Evolutionary conservation across 225 moss, liverwort and hornwort genomes (phyloP), one percentile per base, ranked within the genome.

Genomic region (Rhytidiadelphus loreus): DNA sequence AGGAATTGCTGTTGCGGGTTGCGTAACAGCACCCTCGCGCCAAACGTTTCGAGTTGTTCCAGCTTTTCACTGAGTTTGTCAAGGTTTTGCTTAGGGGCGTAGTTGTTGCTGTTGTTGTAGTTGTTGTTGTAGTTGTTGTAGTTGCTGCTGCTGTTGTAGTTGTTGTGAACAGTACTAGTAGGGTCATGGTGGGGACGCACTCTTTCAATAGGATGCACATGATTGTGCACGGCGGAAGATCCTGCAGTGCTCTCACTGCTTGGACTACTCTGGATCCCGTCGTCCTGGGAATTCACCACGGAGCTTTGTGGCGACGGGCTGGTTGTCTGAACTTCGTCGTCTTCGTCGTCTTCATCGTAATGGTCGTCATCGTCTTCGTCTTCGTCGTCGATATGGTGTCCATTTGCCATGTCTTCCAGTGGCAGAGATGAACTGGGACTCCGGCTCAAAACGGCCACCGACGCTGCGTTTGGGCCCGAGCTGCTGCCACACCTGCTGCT

Each of bases 401-500:
- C 84, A 74, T 46, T 65, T 28, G 81, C 84, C 87, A 66, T 86
- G 68, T 62, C 75, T 33, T 80, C 89, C n/a, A 48, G 50, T 57
- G 71, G 70, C 53, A 41, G 68, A 69, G 88, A 48, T 8, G 70
- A 25, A 69, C 78, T 59, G 9, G 53, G 66, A 52, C 74, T 91
- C 39, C 50, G 75, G 44, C 87, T 92, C 83, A 92, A 85, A 94
- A 94, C 61, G 93, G 93, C 93, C 93, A 94, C 70, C 93, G 93
- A 63, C 91, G 89, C 84, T 94, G 92, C 26, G 92, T 91, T 77
- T 92, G 92, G 57, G 91, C 93, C 84, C 93, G 89, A 33, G 91
- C 93, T 88, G 93, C 92, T 89, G 91, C 92, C 86, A 92, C 93
- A 87, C 92, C 93, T 88, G 93, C 93, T 92, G 92, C 92, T 69